Base-by-base conservation (phyloP, 306 rosid species). In the Casuarina equisetifolia region DNA sequence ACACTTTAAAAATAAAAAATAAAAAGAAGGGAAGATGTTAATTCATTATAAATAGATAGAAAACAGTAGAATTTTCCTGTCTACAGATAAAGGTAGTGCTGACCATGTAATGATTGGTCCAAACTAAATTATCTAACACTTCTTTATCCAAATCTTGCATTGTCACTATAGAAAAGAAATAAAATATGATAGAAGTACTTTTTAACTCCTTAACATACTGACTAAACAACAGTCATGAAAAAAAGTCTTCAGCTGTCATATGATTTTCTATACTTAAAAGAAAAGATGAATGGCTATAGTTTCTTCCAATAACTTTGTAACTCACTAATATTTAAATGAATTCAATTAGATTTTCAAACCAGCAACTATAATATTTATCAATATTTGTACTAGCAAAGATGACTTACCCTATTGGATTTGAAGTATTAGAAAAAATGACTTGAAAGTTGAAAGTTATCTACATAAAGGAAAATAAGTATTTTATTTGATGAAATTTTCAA, bases 41-140 rank as follows among this genome's bases (percentile, higher is more conserved):
- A 17, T 63, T 74, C 39, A 9, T 32, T 19, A 62, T 45, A 64
- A n/a, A 72, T 45, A 78, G 61, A 75, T 79, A 25, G 32, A 25
- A 25, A 25, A 25, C 32, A 25, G 32, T 25, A 25, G 0, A 25
- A 82, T 82, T 51, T 70, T 45, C 55, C 39, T 73, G 44, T 53
- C 70, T 52, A 42, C 42, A 59, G 25, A 80, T 74, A 53, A 72
- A 74, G 70, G 61, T 73, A 75, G 64, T 62, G 70, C n/a, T 57
- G 59, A 17, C 5, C 57, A 50, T 75, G 50, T 67, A 81, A 81
- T 78, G 80, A 72, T 66, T 81, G 70, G 67, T 50, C 76, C 81
- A 19, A 78, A 75, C 46, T 62, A 10, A 73, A 68, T 64, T 20
- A 78, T 85, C 85, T 71, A 64, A 74, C 78, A 76, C 66, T 55